Evolutionary conservation across 148 eudicot genomes (phyloP).

Genomic region (Vaccinium myrtillus): DNA sequence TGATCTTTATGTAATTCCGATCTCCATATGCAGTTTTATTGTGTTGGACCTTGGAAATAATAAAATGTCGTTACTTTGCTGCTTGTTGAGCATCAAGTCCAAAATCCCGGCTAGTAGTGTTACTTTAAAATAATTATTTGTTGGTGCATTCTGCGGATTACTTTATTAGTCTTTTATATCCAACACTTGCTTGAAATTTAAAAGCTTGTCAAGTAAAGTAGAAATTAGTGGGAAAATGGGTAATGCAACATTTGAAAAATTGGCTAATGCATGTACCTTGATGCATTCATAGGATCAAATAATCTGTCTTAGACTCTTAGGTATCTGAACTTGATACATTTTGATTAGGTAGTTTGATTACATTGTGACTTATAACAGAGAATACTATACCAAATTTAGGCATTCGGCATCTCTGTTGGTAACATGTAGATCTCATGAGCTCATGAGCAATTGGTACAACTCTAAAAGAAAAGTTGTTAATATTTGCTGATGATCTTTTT

Average conservation of each 20-base stretch:
- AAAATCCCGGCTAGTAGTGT: not conserved
- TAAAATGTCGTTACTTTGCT: not conserved
- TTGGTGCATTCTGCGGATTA: not conserved
- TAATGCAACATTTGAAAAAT: not conserved
- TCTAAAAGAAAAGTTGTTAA: not conserved
- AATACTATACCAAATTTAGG: not conserved
- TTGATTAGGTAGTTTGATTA: not conserved
- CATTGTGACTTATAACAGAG: not conserved
- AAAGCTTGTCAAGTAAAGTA: not conserved
- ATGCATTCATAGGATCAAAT: not conserved
- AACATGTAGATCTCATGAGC: not conserved
- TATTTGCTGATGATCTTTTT: not conserved
- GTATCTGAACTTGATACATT: not conserved
- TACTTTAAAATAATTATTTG: not conserved
- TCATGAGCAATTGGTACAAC: not conserved
- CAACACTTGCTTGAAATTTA: not conserved
- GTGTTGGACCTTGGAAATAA: not conserved
- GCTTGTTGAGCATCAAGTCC: constrained; percentile 2
- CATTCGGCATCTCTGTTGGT: not conserved
- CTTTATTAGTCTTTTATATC: not conserved
- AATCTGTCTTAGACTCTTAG: not conserved
- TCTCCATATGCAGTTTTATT: not conserved
- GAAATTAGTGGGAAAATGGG: not conserved
- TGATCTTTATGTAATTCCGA: not conserved
- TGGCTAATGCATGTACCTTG: not conserved